Conservation (phyloP, 331 rosid genomes). For the Malus hybrid region DNA sequence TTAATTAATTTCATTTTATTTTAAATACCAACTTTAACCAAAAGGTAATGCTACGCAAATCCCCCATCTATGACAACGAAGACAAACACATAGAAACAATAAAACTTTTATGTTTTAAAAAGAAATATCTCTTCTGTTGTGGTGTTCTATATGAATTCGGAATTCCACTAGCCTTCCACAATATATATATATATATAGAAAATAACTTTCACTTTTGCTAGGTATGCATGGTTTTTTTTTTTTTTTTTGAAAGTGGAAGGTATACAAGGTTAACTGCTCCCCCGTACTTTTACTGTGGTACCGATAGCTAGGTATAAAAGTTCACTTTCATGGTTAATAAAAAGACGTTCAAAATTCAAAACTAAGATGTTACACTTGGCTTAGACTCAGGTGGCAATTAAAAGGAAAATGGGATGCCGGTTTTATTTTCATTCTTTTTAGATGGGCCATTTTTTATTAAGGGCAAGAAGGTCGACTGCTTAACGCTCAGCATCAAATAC, state of each 20-base stretch:
- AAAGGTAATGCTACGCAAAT: constrained; percentile 8
- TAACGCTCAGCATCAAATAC: too few relatives aligned
- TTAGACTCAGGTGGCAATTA: too few relatives aligned
- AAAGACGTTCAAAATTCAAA: neutral
- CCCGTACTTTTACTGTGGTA: neutral
- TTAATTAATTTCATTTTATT: too few relatives aligned
- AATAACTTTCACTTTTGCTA: neutral
- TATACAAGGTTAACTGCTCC: neutral
- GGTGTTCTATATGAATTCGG: constrained; percentile 18
- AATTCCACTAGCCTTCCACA: constrained; percentile 22
- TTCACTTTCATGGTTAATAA: neutral
- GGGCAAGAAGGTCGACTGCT: too few relatives aligned
- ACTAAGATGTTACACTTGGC: neutral
- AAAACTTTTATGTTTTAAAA: neutral
- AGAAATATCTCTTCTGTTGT: constrained; percentile 1
- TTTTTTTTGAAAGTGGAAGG: too few relatives aligned
- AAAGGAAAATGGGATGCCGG: too few relatives aligned
- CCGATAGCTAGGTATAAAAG: neutral
- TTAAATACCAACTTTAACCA: neutral
- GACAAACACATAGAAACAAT: constrained; percentile 18
- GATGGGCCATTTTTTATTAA: too few relatives aligned
- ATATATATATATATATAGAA: too few relatives aligned
- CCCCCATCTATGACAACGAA: constrained; percentile 23
- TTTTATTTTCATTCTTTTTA: too few relatives aligned
- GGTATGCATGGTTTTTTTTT: too few relatives aligned